These are phyloP conservation scores for Remersonia thermophila DNA, from an alignment of 2,329 filamentous ascomycete genomes.

Conservation along the genomic window DNA sequence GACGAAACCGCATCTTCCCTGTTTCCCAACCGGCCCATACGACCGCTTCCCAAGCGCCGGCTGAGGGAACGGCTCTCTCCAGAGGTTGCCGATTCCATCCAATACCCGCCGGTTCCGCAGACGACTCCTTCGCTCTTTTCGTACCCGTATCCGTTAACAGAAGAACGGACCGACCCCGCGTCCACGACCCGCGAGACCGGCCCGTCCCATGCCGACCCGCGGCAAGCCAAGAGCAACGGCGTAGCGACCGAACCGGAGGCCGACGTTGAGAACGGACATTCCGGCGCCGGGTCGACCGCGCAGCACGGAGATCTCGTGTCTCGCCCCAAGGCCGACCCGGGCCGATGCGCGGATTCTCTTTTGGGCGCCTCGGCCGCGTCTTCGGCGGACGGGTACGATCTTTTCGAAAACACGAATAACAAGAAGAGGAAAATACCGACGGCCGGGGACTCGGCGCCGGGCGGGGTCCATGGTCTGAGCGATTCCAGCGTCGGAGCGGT, in stretches of 20 bases:
- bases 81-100: slow-evolving; percentile 69
- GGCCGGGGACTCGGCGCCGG: slow-evolving; percentile 53
- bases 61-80: slow-evolving; percentile 79
- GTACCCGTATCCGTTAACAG: slow-evolving; percentile 49
- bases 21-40: slow-evolving; percentile 83
- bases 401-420: slow-evolving; percentile 96
- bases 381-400: slow-evolving; percentile 81
- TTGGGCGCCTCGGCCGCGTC: slow-evolving; percentile 57
- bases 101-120: slow-evolving; percentile 66
- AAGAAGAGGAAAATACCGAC: slow-evolving; percentile 98
- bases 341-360: slow-evolving; percentile 35
- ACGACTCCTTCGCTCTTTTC: slow-evolving; percentile 64
- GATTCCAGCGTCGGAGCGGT: slow-evolving; percentile 21
- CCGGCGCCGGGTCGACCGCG: slow-evolving; percentile 35
- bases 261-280: slow-evolving; percentile 29
- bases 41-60: slow-evolving; percentile 78
- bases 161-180: slow-evolving; percentile 28
- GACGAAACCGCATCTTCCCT: slow-evolving; percentile 67
- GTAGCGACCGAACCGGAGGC: slow-evolving; percentile 49
- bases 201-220: slow-evolving; percentile 16
- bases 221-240: slow-evolving; percentile 39
- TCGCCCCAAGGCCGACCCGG: slow-evolving; percentile 32
- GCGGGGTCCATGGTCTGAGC: slow-evolving; percentile 28
- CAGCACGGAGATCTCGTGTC: slow-evolving; percentile 32
- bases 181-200: slow-evolving; percentile 20